Percentiles rank a stretch among this genome's conserved stretches.
Evolutionary conservation across 352 stramenopile genomes (phyloP).

Genomic region (Globisporangium spiculum): DNA sequence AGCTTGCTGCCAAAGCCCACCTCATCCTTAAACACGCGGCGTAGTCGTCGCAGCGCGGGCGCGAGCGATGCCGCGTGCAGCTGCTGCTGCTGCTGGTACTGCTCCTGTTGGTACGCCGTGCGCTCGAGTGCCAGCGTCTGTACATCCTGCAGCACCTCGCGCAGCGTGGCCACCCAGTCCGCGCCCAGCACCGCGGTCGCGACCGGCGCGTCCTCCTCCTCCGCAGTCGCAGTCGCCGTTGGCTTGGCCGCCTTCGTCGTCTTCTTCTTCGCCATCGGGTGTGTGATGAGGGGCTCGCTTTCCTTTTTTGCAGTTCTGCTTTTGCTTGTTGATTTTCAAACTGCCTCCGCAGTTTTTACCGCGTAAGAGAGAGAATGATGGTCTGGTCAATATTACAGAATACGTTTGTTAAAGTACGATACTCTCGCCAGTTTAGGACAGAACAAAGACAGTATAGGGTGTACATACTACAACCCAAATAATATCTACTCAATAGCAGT

Average conservation of each 20-base stretch:
- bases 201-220: not conserved
- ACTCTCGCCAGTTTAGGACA: no score
- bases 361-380: no score
- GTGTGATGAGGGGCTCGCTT: not conserved
- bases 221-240: not conserved
- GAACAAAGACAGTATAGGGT: no score
- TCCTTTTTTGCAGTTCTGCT: not conserved
- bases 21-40: slow-evolving; percentile 47
- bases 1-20: slow-evolving; percentile 36
- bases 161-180: slow-evolving; percentile 58
- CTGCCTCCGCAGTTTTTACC: not conserved
- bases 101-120: slow-evolving; percentile 36
- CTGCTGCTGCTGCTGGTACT: not conserved
- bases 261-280: slow-evolving; percentile 5
- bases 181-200: slow-evolving; percentile 21
- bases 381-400: no score
- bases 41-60: slow-evolving; percentile 47
- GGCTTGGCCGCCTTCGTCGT: not conserved
- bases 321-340: slow-evolving; percentile 3
- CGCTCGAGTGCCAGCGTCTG: slow-evolving; percentile 60
- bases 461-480: no score
- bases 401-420: no score
- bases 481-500: no score
- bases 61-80: slow-evolving; percentile 28
- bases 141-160: slow-evolving; percentile 64